A percentile compares a stretch with the other conserved stretches of the same genome.
These are phyloP conservation scores for Neonectria punicea DNA, from an alignment of 2,329 filamentous ascomycete species.

Conservation along the genomic window DNA sequence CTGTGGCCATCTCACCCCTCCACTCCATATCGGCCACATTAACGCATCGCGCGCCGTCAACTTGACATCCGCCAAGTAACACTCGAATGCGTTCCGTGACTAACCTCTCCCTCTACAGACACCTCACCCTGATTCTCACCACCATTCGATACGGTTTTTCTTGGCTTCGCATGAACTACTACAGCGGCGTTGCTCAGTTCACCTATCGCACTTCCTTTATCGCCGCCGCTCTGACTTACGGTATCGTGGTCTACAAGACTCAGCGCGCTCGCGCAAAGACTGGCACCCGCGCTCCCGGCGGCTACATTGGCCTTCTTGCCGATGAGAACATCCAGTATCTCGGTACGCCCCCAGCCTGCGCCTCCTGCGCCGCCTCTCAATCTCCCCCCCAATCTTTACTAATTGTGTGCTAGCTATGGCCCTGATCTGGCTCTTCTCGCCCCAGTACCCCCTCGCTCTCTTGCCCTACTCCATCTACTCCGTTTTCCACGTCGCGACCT, in stretches of 20 bases:
- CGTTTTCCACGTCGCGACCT: constrained; percentile 97
- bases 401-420: constrained; percentile 76
- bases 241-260: constrained; percentile 98
- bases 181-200: constrained; percentile 79
- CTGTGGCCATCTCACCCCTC: neutral
- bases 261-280: constrained; percentile 86
- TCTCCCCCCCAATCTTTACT: constrained; percentile 15
- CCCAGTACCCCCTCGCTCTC: constrained; percentile 89
- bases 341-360: constrained; percentile 61
- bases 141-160: constrained; percentile 86
- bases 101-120: constrained; percentile 62
- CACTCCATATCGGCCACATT: constrained; percentile 25
- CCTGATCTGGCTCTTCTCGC: constrained; percentile 91
- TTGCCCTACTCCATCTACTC: constrained; percentile 97
- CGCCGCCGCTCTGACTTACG: constrained; percentile 90
- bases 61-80: constrained; percentile 8
- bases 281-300: constrained; percentile 69
- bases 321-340: constrained; percentile 99
- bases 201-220: constrained; percentile 92
- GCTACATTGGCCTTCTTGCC: constrained; percentile 73
- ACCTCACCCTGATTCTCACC: constrained; percentile 85
- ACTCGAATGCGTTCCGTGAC: constrained; percentile 15
- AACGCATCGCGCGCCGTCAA: constrained; percentile 12
- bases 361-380: neutral
- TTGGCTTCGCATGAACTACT: constrained; percentile 89